These are phyloP conservation scores for Eucalyptus cloeziana DNA, from an alignment of 345 rosid species.

Conservation along the genomic window DNA sequence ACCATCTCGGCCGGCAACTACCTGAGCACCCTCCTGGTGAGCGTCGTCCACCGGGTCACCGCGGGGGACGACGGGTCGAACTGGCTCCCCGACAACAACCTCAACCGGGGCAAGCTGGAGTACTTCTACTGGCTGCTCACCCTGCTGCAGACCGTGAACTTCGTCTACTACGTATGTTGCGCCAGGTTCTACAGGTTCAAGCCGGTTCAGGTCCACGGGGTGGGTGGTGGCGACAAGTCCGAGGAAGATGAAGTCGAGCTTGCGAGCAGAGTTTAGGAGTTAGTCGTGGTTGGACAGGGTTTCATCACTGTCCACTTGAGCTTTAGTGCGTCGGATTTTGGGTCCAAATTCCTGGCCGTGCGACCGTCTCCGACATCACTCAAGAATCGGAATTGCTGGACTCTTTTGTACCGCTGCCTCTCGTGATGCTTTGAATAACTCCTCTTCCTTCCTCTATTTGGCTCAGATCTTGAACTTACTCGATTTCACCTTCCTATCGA, in stretches of 20 bases:
- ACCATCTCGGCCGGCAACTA: slow-evolving; percentile 65
- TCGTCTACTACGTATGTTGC: slow-evolving; percentile 48
- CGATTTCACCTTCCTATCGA: too few species aligned
- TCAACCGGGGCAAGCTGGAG: slow-evolving; percentile 74
- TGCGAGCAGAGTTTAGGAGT: background rate
- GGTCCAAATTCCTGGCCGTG: background rate
- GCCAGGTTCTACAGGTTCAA: slow-evolving; percentile 64
- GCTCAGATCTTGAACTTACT: background rate
- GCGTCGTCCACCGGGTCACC: slow-evolving; percentile 48
- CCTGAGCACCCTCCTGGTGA: slow-evolving; percentile 56
- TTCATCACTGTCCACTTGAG: background rate
- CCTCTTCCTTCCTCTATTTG: background rate
- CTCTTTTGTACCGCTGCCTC: background rate
- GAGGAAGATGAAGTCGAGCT: background rate
- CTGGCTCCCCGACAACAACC: slow-evolving; percentile 70
- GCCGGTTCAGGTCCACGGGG: slow-evolving; percentile 14
- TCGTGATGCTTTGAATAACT: background rate
- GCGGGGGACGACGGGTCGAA: slow-evolving; percentile 43
- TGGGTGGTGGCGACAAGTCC: background rate
- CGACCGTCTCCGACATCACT: background rate
- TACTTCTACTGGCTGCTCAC: slow-evolving; percentile 83
- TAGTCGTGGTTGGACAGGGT: background rate
- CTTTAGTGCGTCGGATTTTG: background rate
- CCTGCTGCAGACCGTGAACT: slow-evolving; percentile 35
- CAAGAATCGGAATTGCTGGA: background rate